A percentile compares a stretch with the other conserved stretches of the same genome.
Evolutionary conservation across 169 alveolate species (phyloP).

Genomic region (Toxoplasma gondii): DNA sequence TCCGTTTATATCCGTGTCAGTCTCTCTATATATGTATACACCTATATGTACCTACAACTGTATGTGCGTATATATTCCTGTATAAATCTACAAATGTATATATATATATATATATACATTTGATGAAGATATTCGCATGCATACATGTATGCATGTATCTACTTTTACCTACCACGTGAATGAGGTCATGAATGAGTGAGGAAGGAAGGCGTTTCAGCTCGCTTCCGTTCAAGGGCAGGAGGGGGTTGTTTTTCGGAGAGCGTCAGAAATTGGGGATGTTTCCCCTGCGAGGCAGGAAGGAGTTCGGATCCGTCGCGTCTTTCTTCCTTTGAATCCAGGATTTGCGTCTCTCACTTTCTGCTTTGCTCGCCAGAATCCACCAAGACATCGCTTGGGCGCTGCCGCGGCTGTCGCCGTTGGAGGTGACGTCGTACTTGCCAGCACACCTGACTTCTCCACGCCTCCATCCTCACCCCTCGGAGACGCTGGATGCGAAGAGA

Average conservation of each 20-base stretch:
- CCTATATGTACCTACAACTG: not conserved
- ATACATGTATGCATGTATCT: not conserved
- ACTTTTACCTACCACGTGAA: too few relatives aligned
- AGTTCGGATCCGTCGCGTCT: too few relatives aligned
- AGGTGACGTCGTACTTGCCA: not conserved
- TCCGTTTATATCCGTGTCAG: too few relatives aligned
- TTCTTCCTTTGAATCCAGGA: too few relatives aligned
- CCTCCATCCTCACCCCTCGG: not conserved
- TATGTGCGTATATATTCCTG: not conserved
- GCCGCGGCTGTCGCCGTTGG: not conserved
- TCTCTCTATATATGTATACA: not conserved
- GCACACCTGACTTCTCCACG: constrained; percentile 3
- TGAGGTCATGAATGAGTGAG: too few relatives aligned
- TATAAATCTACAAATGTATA: not conserved
- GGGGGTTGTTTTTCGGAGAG: too few relatives aligned
- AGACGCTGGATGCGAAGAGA: not conserved
- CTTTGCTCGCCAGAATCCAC: not conserved
- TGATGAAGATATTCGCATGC: not conserved
- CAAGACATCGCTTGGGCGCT: not conserved
- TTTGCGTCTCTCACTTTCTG: too few relatives aligned
- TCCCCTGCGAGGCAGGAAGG: too few relatives aligned
- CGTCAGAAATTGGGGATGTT: too few relatives aligned
- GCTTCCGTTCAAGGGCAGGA: too few relatives aligned
- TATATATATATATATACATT: not conserved
- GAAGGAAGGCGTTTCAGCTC: too few relatives aligned